phyloP scores from a whole-genome alignment of 2,329 filamentous ascomycete genomes.

The Zymoseptoria pseudotritici region DNA sequence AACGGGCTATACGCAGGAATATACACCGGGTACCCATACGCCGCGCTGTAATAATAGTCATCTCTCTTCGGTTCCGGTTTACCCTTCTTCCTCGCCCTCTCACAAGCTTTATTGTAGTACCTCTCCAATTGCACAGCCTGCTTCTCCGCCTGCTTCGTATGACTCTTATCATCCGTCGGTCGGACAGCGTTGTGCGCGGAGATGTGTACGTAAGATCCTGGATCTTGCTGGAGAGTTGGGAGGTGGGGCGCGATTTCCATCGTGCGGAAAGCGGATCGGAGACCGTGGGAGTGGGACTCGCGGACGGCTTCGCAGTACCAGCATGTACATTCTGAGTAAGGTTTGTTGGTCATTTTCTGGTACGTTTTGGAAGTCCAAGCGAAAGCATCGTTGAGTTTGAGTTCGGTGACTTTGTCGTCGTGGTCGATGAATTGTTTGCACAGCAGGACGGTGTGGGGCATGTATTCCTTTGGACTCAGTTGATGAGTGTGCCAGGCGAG shows the following conservation, averaged over 20 bases:
- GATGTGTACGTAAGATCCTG: slow-evolving; percentile 59
- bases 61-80: slow-evolving; percentile 30
- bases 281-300: slow-evolving; percentile 44
- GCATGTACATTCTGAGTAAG: slow-evolving; percentile 72
- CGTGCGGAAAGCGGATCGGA: slow-evolving; percentile 41
- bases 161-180: slow-evolving; percentile 18
- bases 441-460: slow-evolving; percentile 44
- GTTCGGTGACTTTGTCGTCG: slow-evolving; percentile 74
- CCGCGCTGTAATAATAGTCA: slow-evolving; percentile 34
- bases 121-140: slow-evolving; percentile 42
- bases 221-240: slow-evolving; percentile 41
- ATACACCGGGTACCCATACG: slow-evolving; percentile 33
- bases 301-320: slow-evolving; percentile 76
- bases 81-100: slow-evolving; percentile 32
- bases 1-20: slow-evolving; percentile 32
- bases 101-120: slow-evolving; percentile 46
- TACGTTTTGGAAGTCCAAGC: slow-evolving; percentile 67
- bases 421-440: slow-evolving; percentile 63
- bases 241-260: slow-evolving; percentile 32
- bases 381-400: slow-evolving; percentile 56
- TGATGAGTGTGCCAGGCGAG: slow-evolving; percentile 78
- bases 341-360: slow-evolving; percentile 54
- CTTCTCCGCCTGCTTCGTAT: slow-evolving; percentile 10
- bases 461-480: slow-evolving; percentile 58
- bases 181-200: slow-evolving; percentile 64